Conservation (phyloP, 106 monocot genomes). For the Dioscorea alata region DNA sequence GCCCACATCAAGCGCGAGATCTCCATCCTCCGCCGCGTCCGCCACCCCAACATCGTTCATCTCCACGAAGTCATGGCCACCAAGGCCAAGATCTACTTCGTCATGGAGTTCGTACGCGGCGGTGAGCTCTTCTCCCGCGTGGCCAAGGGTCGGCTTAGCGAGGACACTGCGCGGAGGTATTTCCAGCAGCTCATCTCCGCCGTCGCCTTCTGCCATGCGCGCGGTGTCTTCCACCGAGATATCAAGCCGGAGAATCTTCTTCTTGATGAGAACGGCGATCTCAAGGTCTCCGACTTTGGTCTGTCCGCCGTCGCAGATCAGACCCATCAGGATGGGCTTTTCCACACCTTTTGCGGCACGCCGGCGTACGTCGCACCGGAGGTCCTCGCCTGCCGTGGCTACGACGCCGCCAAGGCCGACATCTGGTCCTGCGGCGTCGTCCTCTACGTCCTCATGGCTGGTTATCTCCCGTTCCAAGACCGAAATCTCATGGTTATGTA, state of each 20-base stretch:
- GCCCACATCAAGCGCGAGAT: slow-evolving; percentile 37
- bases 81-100: slow-evolving; percentile 34
- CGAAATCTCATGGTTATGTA: slow-evolving; percentile 34
- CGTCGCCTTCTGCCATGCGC: slow-evolving; percentile 71
- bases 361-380: slow-evolving; percentile 58
- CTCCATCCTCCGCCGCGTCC: slow-evolving; percentile 23
- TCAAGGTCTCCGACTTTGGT: slow-evolving; percentile 88
- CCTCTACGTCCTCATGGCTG: slow-evolving; percentile 33
- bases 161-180: slow-evolving; percentile 32
- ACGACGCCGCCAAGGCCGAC: slow-evolving; percentile 32
- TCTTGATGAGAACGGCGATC: slow-evolving; percentile 53
- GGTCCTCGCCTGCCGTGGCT: slow-evolving; percentile 23
- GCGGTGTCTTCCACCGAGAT: slow-evolving; percentile 80
- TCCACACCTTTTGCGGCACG: slow-evolving; percentile 65
- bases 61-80: slow-evolving; percentile 35
- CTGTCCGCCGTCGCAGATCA: slow-evolving; percentile 60
- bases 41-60: slow-evolving; percentile 28
- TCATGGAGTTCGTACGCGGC: slow-evolving; percentile 35
- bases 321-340: slow-evolving; percentile 45
- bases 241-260: slow-evolving; percentile 85
- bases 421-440: slow-evolving; percentile 41
- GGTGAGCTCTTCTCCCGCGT: slow-evolving; percentile 32
- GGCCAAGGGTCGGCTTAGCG: slow-evolving; percentile 31
- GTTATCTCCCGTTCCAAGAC: slow-evolving; percentile 30
- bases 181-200: slow-evolving; percentile 81